Base-by-base conservation (phyloP, 148 eudicot species). In the Vaccinium macrocarpon region DNA sequence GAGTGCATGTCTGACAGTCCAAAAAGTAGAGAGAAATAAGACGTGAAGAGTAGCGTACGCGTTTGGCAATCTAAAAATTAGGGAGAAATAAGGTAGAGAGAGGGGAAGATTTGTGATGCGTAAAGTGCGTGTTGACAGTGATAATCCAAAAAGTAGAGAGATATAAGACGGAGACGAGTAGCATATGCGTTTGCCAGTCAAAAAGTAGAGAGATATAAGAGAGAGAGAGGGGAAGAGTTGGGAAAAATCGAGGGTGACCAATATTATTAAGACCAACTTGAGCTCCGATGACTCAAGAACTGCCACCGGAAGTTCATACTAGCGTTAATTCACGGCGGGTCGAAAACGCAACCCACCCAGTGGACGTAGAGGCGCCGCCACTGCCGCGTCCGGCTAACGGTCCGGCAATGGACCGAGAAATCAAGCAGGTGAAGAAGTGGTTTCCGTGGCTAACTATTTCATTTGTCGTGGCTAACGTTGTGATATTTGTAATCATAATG, bases 401-500 rank as follows among this genome's bases (percentile, higher is more conserved):
- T 35, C 38, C 38, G 38, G 38, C 38, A 35, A 35, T 35, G 29
- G 84, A 62, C 59, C 72, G 62, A 25, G 91, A 88, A 66, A 82
- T 86, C 2, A 92, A 95, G 86, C 89, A 87, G 15, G 87, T 80
- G 38, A 91, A 84, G 87, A 92, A 84, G 27, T 92, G 96, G 94
- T 61, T 87, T 46, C 84, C 97, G 0, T 93, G 98, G 98, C 29
- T 96, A 68, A 88, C 93, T 8, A 95, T 95, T 38, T 19, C 51
- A 1, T 88, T 96, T 55, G 93, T 92, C 0, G 77, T 93, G 19
- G 98, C 92, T 0, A 94, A 96, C 82, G 73, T 87, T 1, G 86
- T 89, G 16, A 80, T 91, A 91, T 89, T 96, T 68, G 16, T 88
- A 0, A 83, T 93, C 38, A 91, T 93, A 64, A 96, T 96, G 98